Conservation (phyloP, 352 stramenopile genomes). For the Peronospora destructor region DNA sequence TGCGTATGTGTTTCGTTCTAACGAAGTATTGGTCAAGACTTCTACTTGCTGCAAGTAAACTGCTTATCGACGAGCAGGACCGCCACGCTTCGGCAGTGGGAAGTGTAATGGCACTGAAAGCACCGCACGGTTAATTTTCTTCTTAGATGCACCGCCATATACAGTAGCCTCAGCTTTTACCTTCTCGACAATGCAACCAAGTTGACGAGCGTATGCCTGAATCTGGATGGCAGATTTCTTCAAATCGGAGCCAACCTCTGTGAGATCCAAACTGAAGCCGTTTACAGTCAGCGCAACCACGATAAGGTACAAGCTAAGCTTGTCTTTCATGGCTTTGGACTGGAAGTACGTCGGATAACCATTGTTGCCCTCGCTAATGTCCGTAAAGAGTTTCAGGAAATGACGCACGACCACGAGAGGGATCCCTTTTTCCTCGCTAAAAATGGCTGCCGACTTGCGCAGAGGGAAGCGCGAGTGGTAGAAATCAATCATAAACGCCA, state of each 20-base stretch:
- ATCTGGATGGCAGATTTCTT: constrained; percentile 51
- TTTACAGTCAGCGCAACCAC: constrained; percentile 70
- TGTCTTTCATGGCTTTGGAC: constrained; percentile 76
- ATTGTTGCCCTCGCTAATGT: constrained; percentile 44
- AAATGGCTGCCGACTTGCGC: constrained; percentile 50
- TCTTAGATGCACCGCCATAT: constrained; percentile 57
- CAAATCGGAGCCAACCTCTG: constrained; percentile 56
- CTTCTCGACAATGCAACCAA: constrained; percentile 73
- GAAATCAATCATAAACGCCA: constrained; percentile 68
- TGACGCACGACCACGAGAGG: constrained; percentile 65
- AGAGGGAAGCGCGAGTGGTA: constrained; percentile 54
- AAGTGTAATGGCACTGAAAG: constrained; percentile 77
- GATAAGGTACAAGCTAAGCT: constrained; percentile 70
- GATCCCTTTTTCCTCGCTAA: constrained; percentile 73
- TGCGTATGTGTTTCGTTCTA: constrained; percentile 26
- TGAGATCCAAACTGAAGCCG: constrained; percentile 68
- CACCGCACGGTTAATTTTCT: constrained; percentile 57
- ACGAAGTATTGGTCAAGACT: constrained; percentile 12
- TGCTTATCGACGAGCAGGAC: constrained; percentile 37
- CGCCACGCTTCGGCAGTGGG: constrained; percentile 56
- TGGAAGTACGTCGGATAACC: constrained; percentile 63
- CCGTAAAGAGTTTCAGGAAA: constrained; percentile 62
- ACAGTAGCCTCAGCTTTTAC: constrained; percentile 51
- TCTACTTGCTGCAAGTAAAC: constrained; percentile 10
- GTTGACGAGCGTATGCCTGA: constrained; percentile 55